Conservation (phyloP, 139 green algal genomes). For the Chlorella sp. region DNA sequence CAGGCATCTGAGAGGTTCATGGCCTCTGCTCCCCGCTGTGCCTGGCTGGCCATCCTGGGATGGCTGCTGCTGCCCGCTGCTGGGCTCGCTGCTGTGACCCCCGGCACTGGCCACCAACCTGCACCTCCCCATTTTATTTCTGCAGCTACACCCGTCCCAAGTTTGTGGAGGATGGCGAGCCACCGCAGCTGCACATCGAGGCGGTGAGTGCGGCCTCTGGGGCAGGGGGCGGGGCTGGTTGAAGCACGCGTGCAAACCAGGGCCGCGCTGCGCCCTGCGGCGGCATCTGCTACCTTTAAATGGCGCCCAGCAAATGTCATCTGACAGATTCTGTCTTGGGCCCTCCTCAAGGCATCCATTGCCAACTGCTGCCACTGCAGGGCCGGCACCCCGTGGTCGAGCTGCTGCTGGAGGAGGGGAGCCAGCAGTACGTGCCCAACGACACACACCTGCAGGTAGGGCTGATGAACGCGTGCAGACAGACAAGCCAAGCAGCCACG, state of each 20-base stretch:
- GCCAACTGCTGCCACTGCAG: too few relatives aligned
- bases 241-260: too few relatives aligned
- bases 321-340: too few relatives aligned
- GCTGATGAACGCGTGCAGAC: background rate
- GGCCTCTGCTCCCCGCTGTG: too few relatives aligned
- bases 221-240: too few relatives aligned
- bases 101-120: background rate
- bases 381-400: slow-evolving; percentile 85
- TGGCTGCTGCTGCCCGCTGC: background rate
- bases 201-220: background rate
- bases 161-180: slow-evolving; percentile 39
- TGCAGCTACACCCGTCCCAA: slow-evolving; percentile 47
- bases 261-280: too few relatives aligned
- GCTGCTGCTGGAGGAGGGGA: slow-evolving; percentile 51
- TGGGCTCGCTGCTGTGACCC: background rate
- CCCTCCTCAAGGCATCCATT: too few relatives aligned
- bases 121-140: background rate
- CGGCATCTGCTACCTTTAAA: too few relatives aligned
- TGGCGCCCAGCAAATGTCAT: too few relatives aligned
- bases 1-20: too few relatives aligned
- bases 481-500: background rate
- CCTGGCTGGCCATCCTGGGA: too few relatives aligned
- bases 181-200: slow-evolving; percentile 59
- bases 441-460: slow-evolving; percentile 43
- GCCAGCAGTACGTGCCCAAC: slow-evolving; percentile 71